A percentile compares a stretch with the other conserved stretches of the same genome.
Evolutionary conservation across 345 rosid genomes (phyloP).

Genomic region (Salix udensis): DNA sequence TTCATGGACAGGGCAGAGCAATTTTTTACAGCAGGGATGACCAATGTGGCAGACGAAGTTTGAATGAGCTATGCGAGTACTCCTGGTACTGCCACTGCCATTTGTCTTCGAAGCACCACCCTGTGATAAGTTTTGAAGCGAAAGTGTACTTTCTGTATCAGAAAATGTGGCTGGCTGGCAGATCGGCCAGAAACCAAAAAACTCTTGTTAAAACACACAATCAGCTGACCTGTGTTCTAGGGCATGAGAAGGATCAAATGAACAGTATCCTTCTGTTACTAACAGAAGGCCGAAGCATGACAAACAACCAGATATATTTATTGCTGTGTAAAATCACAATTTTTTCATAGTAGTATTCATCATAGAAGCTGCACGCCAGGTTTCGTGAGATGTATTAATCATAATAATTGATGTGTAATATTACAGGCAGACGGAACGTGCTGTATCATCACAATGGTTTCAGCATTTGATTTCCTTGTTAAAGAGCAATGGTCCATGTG

Average conservation of each 20-base stretch:
- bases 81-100: neutral
- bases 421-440: no score
- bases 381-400: no score
- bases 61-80: neutral
- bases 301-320: neutral
- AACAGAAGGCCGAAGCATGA: neutral
- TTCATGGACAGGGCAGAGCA: slow-evolving; percentile 60
- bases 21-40: slow-evolving; percentile 45
- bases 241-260: no score
- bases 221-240: no score
- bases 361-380: no score
- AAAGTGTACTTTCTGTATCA: neutral
- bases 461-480: no score
- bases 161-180: no score
- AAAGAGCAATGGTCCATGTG: no score
- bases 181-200: no score
- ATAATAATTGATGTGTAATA: no score
- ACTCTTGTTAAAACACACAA: neutral
- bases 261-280: neutral
- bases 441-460: no score
- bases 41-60: slow-evolving; percentile 1
- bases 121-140: no score
- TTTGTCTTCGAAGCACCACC: neutral
- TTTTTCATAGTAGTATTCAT: neutral
- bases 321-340: neutral